Evolutionary conservation across 2,329 filamentous ascomycete genomes (phyloP).

Genomic region (Ceratocystis alfenasii): DNA sequence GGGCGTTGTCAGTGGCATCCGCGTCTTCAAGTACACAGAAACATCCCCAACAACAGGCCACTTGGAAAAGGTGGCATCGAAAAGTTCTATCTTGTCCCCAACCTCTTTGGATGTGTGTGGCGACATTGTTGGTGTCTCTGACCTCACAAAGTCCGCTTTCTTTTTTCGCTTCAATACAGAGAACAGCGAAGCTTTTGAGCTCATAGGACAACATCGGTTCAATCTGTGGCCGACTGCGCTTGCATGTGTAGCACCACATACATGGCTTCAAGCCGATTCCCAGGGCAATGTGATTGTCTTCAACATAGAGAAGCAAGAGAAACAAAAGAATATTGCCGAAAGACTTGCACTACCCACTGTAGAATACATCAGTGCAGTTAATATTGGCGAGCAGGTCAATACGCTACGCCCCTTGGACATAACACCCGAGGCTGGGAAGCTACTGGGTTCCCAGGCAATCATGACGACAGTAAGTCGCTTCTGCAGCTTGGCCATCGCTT

Average conservation of each 20-base stretch:
- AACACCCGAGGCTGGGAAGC: conserved; percentile 48
- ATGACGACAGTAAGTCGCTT: conserved; percentile 61
- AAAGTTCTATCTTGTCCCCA: conserved; percentile 72
- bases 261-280: conserved; percentile 72
- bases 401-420: conserved; percentile 65
- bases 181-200: conserved; percentile 63
- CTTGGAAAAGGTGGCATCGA: conserved; percentile 61
- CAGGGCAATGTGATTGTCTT: conserved; percentile 80
- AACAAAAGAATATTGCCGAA: conserved; percentile 59
- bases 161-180: conserved; percentile 60
- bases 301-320: conserved; percentile 61
- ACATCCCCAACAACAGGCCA: conserved; percentile 43
- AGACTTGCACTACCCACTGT: conserved; percentile 31
- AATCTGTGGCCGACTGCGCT: conserved; percentile 61
- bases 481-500: neutral
- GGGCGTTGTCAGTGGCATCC: conserved; percentile 77
- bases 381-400: conserved; percentile 88
- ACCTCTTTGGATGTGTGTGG: conserved; percentile 66
- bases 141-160: conserved; percentile 86
- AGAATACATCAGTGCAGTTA: conserved; percentile 56
- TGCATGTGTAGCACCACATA: conserved; percentile 37
- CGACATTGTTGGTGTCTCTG: conserved; percentile 68
- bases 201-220: conserved; percentile 70
- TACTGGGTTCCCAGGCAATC: conserved; percentile 72
- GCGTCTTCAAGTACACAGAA: conserved; percentile 45